Base-by-base conservation (phyloP, 2,329 filamentous ascomycete species). In the Colletotrichum endophyticum region DNA sequence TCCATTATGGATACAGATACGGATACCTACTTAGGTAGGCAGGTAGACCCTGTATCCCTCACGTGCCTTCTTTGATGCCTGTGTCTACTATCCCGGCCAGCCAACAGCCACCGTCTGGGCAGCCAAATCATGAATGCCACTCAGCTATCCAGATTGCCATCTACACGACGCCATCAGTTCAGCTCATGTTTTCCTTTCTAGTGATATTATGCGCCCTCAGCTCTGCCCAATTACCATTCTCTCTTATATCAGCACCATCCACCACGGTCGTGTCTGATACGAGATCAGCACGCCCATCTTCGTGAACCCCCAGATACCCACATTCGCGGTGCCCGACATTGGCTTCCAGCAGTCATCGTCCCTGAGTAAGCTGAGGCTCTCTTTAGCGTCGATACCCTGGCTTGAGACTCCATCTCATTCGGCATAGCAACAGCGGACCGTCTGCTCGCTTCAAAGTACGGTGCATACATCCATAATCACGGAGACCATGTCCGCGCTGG, bases 291-390 rank as follows among this genome's bases (percentile, higher is more conserved):
- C 32, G 16, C 36, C 57, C 16, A 64, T 62, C 34, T 27, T 53
- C 36, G 8, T n/a, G n/a, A 44, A 27, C 19, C 62, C 22, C 44
- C 13, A n/a, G 32, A 39, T 19, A 28, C 39, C 36, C 34, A 6
- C 25, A 12, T 68, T 53, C 57, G 16, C 22, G 25, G 32, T 39
- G 56, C 70, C 56, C 70, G 63, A 73, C 32, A 66, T 73, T 68
- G 70, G 44, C 36, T 19, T 71, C 22, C 34, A 49, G 30, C 28
- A 9, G 30, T 22, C 1, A 63, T 34, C 36, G 34, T 62, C n/a
- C 34, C 49, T 72, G 73, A 72, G 68, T 72, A 72, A 72, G 72
- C 72, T 66, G 68, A 66, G 72, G 61, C 68, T 75, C 56, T 63
- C 27, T 8, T 13, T 53, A 56, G 71, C 44, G 30, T 16, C 28